Base-by-base conservation (phyloP, 1,139 yeast genomes). In the Arxiozyma slooffiae region DNA sequence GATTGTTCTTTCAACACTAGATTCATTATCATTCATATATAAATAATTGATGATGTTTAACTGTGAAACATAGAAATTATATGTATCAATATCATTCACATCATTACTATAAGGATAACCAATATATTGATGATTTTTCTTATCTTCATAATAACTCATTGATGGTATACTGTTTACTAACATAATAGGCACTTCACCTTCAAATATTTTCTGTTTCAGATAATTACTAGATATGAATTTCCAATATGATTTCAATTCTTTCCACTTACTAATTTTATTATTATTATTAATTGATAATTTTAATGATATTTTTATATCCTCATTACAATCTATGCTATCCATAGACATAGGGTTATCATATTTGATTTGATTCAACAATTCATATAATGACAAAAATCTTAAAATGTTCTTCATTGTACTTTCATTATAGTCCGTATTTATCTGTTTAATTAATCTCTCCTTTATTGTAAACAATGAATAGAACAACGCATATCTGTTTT, bases 141-240 rank as follows among this genome's bases (percentile, higher is more conserved):
- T 18, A 18, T 26, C 20, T 21, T 39, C 26, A 42, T 18, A 42
- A 42, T 42, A 42, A 34, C 20, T 38, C 20, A 21, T 20, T 14
- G 45, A 20, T 30, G 36, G n/a, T 34, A 42, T 11, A 16, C 9
- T 23, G 14, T 34, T 21, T 24, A 30, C 26, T 17, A 44, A 20
- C 11, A 55, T 48, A 30, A 43, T 20, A n/a, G 62, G 63, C 6
- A 53, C 41, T 47, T 59, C 56, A 26, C 65, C 65, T 17, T 53
- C 52, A 43, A 57, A 54, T 22, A 60, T 48, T 46, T 59, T 60
- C 40, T 63, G 58, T 56, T 57, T 53, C 37, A 58, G 56, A 46
- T 61, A 61, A 39, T 57, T 58, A 44, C 55, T 56, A 38, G 53
- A 56, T 20, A 60, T 57, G 43, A 60, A 58, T 44, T 60, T 59